phyloP scores from a whole-genome alignment of 2,329 filamentous ascomycete species.

The Epichloe bromicola region DNA sequence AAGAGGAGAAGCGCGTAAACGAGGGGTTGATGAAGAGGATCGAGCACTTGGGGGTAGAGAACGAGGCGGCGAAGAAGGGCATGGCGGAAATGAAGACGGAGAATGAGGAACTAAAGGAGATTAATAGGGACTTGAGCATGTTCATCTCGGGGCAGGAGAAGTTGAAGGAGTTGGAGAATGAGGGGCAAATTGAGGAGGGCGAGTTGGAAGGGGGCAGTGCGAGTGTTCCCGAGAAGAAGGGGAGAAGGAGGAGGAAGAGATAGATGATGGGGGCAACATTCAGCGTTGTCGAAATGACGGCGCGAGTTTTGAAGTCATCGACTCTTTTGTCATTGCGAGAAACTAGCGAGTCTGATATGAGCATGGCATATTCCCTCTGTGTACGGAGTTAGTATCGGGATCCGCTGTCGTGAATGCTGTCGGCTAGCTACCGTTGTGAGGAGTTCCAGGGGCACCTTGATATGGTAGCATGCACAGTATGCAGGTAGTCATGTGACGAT shows the following conservation, averaged over 20 bases:
- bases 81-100: constrained; percentile 44
- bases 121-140: constrained; percentile 77
- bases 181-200: constrained; percentile 47
- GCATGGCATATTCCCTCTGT: too few species aligned
- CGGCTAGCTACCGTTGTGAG: too few species aligned
- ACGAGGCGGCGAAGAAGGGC: constrained; percentile 43
- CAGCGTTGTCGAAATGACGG: too few species aligned
- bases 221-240: constrained; percentile 49
- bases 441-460: too few species aligned
- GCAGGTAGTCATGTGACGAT: too few species aligned
- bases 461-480: too few species aligned
- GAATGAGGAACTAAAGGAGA: constrained; percentile 65
- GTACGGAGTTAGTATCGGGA: too few species aligned
- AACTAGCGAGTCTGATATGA: too few species aligned
- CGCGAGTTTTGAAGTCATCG: too few species aligned
- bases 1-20: constrained; percentile 78
- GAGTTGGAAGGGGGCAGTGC: constrained; percentile 62
- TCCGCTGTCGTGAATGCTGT: too few species aligned
- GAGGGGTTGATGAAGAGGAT: constrained; percentile 75
- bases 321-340: too few species aligned
- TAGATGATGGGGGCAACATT: neutral
- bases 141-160: constrained; percentile 79
- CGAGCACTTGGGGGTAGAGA: constrained; percentile 53
- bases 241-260: constrained; percentile 31
- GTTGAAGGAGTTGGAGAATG: constrained; percentile 55